Base-by-base conservation (phyloP, 2,329 filamentous ascomycete genomes). In the Scytalidium sp. region DNA sequence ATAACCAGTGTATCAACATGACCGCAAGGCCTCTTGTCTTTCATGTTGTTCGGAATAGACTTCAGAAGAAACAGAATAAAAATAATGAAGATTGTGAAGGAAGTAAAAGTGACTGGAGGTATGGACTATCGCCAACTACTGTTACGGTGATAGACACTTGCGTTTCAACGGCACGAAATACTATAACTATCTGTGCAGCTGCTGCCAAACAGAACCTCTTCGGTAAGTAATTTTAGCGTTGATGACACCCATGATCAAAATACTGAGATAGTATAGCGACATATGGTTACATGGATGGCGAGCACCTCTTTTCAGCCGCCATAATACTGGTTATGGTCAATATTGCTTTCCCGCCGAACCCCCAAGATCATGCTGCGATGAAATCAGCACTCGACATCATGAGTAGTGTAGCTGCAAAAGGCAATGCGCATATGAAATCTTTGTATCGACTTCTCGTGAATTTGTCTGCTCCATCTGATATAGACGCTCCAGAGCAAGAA, bases 1-100 rank as follows among this genome's bases (percentile, higher is more conserved):
- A 80, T 55, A 79, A 79, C 52, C 77, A 79, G 41, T 81, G 78
- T 57, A 73, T 81, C 57, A 79, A 80, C 55, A 80, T 81, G 76
- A 78, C 77, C 0, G 75, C 72, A 0, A 66, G 78, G 3, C 78
- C 78, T 1, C 62, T 81, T 20, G 67, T 81, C 0, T 79, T 80
- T 51, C 72, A 79, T 53, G 71, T 81, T 2, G 75, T 79, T 7
- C 74, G 78, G 58, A 69, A 70, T 41, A 70, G 75, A 3, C 64
- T 80, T 1, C 65, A 70, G 43, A 56, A 54, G 15, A 62, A 62
- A 9, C 62, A 63, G 8, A 55, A 55, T n/a, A 62, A 61, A 11
- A 62, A 63, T 10, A 66, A n/a, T n/a, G n/a, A n/a, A n/a, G n/a
- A n/a, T n/a, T n/a, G n/a, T n/a, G n/a, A n/a, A n/a, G n/a, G n/a